These are phyloP conservation scores for Solanum rostratum DNA, from an alignment of 257 asterid genomes.

Conservation along the genomic window DNA sequence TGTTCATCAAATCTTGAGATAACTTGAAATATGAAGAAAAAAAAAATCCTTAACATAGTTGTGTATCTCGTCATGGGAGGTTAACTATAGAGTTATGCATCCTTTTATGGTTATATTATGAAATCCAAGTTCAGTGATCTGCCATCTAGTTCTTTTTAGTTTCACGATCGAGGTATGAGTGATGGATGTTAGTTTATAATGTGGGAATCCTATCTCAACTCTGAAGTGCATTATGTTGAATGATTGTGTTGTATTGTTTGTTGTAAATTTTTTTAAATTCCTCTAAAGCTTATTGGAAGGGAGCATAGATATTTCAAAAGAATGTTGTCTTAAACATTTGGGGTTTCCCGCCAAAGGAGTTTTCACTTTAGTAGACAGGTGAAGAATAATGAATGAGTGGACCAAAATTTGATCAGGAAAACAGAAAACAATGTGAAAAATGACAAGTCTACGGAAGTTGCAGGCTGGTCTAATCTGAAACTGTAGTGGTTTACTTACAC, in stretches of 20 bases:
- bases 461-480: not conserved
- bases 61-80: not conserved
- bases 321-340: not conserved
- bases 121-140: not conserved
- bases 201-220: no score
- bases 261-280: no score
- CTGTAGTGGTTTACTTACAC: conserved; percentile 1
- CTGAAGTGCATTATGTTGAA: no score
- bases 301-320: no score
- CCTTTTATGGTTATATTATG: not conserved
- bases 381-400: not conserved
- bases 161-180: not conserved
- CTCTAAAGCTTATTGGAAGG: no score
- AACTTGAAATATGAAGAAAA: not conserved
- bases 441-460: not conserved
- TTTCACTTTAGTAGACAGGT: not conserved
- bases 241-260: no score
- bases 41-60: not conserved
- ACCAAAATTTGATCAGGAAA: not conserved
- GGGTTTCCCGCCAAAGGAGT: not conserved
- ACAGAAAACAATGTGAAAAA: conserved; percentile 1
- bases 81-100: not conserved
- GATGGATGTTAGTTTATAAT: no score
- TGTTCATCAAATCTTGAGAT: conserved; percentile 44
- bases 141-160: not conserved